Evolutionary conservation across 768 basidiomycete species (phyloP), one percentile per base, ranked within the genome.

Genomic region (Boletus vermiculosoides): DNA sequence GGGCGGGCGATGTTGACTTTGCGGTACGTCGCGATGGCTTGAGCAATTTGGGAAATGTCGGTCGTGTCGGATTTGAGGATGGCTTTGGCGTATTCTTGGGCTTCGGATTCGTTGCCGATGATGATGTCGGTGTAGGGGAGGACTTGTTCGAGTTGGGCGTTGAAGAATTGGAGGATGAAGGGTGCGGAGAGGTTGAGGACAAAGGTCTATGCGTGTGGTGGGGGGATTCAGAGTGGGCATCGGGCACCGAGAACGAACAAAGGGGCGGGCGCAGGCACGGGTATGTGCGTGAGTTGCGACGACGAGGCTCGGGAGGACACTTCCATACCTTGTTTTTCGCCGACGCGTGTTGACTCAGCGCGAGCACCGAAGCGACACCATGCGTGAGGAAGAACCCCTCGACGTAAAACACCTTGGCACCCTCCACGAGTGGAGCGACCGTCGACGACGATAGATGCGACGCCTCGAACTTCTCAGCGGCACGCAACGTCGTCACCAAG

Each of bases 371-470:
- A 54, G 85, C 83, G 55, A 82, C 70, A 45, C 97, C 96, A 70
- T 99, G 96, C 18, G 96, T 96, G 57, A 98, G 82, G 86, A 99
- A 98, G 80, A 88, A 99, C 9, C 96, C 96, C 67, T 94, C 96
- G 58, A 98, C 85, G 77, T 99, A 99, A 80, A 83, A 97, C 71
- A 83, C 82, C 69, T 90, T 87, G 56, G 95, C 96, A 45, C 77
- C 80, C 6, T 90, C 81, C 66, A 98, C 78, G 62, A 94, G 77
- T 33, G 86, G 81, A 28, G 90, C 86, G 61, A 98, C 85, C 51
- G 78, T 74, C 15, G 88, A 80, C 10, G 91, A 87, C 10, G 82
- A 79, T 44, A 99, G 80, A 74, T 98, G 93, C 5, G 86, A 78
- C 56, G 82, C 79, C 13, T 88, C 84, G 73, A 97, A 98, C 69